These are phyloP conservation scores for Cyclocybe cylindracea DNA, from an alignment of 768 basidiomycete genomes.

Conservation along the genomic window DNA sequence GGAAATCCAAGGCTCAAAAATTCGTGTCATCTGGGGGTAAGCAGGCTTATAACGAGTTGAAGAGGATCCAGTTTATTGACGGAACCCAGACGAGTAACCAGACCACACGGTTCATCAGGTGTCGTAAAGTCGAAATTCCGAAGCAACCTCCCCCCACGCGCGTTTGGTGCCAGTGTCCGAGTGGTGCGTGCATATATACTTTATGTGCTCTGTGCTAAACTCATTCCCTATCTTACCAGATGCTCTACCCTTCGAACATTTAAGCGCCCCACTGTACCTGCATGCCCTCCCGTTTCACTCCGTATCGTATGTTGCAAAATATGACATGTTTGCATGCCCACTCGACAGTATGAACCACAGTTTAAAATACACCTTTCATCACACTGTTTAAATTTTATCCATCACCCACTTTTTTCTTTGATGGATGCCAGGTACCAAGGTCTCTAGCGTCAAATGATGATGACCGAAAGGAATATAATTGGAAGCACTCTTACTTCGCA, in stretches of 20 bases:
- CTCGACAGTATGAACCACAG: slow-evolving; percentile 22
- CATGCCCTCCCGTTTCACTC: slow-evolving; percentile 32
- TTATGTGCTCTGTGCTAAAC: neutral
- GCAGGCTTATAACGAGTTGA: slow-evolving; percentile 23
- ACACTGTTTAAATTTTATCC: too few species aligned
- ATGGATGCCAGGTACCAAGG: neutral
- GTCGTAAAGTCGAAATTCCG: slow-evolving; percentile 97
- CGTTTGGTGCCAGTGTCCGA: slow-evolving; percentile 91
- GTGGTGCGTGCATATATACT: slow-evolving; percentile 58
- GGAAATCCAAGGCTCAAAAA: slow-evolving; percentile 91
- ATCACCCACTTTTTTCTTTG: too few species aligned
- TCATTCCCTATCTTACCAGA: slow-evolving; percentile 44
- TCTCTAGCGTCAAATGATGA: neutral
- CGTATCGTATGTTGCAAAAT: slow-evolving; percentile 44
- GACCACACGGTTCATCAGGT: slow-evolving; percentile 92
- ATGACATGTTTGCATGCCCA: slow-evolving; percentile 44
- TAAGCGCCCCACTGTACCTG: slow-evolving; percentile 42
- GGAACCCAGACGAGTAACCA: slow-evolving; percentile 74
- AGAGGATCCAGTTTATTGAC: neutral
- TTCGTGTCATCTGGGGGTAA: slow-evolving; percentile 98
- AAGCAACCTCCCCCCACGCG: slow-evolving; percentile 91
- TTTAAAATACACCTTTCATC: too few species aligned
- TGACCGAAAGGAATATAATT: too few species aligned
- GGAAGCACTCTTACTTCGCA: too few species aligned
- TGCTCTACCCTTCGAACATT: slow-evolving; percentile 91